phyloP scores from a whole-genome alignment of 1,284 basidiomycete genomes.

The Volvariella surrecta region DNA sequence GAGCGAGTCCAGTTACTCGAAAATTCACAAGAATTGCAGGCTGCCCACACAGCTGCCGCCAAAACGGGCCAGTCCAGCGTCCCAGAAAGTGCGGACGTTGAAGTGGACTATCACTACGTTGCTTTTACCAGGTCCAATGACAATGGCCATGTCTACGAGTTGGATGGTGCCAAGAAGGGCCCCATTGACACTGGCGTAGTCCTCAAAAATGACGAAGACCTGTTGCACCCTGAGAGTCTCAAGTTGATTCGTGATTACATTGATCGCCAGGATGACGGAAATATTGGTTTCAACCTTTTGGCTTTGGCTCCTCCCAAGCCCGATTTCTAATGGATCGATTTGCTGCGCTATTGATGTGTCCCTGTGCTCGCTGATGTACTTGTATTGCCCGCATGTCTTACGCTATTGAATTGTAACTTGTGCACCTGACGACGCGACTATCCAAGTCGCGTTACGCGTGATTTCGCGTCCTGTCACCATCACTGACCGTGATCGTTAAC shows the following conservation, averaged over 20 bases:
- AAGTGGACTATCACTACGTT: conserved; percentile 23
- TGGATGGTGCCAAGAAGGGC: conserved; percentile 26
- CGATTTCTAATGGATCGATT: too few species aligned
- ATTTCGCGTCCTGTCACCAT: too few species aligned
- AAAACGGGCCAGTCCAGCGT: conserved; percentile 17
- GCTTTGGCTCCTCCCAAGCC: conserved; percentile 14
- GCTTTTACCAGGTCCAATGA: conserved; percentile 22
- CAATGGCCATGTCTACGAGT: conserved; percentile 22
- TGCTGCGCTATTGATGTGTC: too few species aligned
- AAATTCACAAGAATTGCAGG: conserved; percentile 20
- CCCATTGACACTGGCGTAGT: conserved; percentile 20
- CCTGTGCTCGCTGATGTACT: too few species aligned
- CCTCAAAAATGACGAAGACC: conserved; percentile 17
- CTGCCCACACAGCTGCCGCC: conserved; percentile 19
- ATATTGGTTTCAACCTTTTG: conserved; percentile 23
- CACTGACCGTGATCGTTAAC: background rate
- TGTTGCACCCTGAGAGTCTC: conserved; percentile 15
- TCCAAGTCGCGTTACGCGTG: too few species aligned
- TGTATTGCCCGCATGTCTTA: too few species aligned
- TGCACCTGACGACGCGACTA: too few species aligned
- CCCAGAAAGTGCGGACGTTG: conserved; percentile 18
- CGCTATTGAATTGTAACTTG: too few species aligned
- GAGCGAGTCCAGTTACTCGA: conserved; percentile 22
- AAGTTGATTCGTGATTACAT: conserved; percentile 21
- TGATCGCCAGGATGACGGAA: conserved; percentile 14